Evolutionary conservation across 2,329 filamentous ascomycete genomes (phyloP), one percentile per base, ranked within the genome.

Genomic region (Claviceps maximensis): DNA sequence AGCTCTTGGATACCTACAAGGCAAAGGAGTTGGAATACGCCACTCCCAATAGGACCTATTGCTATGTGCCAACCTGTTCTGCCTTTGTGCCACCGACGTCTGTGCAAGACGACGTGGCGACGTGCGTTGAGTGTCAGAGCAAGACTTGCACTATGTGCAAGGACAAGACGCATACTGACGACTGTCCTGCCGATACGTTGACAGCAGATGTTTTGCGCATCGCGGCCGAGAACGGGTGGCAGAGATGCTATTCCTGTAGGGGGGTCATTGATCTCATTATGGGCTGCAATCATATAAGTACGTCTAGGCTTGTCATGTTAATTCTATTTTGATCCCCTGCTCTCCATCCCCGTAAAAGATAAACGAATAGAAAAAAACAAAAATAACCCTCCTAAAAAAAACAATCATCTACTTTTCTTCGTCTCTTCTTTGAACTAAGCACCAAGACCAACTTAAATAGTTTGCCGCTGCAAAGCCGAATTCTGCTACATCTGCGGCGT

Each of bases 261-360:
- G 54, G 65, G 1, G 36, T 82, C 13, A 68, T 83, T 0, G 76
- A 80, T 61, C 62, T 79, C 0, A 31, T 60, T 0, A n/a, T 38
- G 0, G 79, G 79, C 1, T 82, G 79, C 55, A 68, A 76, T 50
- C 79, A 82, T 50, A 82, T 82, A 3, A 77, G 78, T 82, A 57
- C 60, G 74, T 73, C 3, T 4, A 19, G 4, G 9, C 10, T 19
- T 9, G 31, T 33, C 31, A 33, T 33, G 31, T n/a, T n/a, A n/a
- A n/a, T n/a, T n/a, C n/a, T n/a, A n/a, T n/a, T n/a, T n/a, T n/a
- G n/a, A n/a, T n/a, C n/a, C n/a, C n/a, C n/a, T n/a, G n/a, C n/a
- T n/a, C n/a, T n/a, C n/a, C n/a, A n/a, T n/a, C n/a, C n/a, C n/a
- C n/a, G n/a, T n/a, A n/a, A n/a, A n/a, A n/a, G n/a, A n/a, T n/a